Conservation (phyloP, 495 filamentous ascomycete genomes). For the Durotheca rogersii region DNA sequence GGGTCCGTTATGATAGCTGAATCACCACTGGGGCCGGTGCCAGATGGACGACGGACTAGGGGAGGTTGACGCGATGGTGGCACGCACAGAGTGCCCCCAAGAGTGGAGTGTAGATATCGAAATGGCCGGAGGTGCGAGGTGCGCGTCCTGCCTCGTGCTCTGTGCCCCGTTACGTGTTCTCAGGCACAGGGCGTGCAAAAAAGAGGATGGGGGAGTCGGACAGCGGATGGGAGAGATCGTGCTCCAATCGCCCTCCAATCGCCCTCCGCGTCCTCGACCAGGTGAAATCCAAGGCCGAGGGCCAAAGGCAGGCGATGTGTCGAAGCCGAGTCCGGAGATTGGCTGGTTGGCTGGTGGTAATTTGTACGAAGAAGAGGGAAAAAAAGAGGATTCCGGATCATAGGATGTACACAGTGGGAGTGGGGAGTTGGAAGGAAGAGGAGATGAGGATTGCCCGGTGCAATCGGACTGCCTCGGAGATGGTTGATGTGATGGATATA, state of each 20-base stretch:
- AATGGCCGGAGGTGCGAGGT: conserved; percentile 7
- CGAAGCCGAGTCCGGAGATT: conserved; percentile 5
- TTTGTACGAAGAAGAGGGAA: background rate
- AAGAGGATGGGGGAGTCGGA: conserved; percentile 17
- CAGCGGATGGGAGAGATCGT: conserved; percentile 30
- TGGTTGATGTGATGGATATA: conserved; percentile 1
- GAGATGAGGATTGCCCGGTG: too few relatives aligned
- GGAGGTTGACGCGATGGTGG: conserved; percentile 7
- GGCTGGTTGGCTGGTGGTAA: background rate
- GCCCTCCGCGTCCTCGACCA: too few relatives aligned
- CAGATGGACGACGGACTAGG: background rate
- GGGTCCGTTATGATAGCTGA: conserved; percentile 2
- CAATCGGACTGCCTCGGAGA: background rate
- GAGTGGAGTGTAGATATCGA: conserved; percentile 1
- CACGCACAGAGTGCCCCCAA: conserved; percentile 24
- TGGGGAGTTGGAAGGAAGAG: conserved; percentile 4
- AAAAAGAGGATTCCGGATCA: background rate
- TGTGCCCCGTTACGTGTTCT: conserved; percentile 14
- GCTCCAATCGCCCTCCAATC: conserved; percentile 26
- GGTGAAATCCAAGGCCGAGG: conserved; percentile 6
- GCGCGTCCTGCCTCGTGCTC: too few relatives aligned
- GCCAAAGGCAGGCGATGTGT: conserved; percentile 11
- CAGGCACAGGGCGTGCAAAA: conserved; percentile 9
- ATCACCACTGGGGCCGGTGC: conserved; percentile 6
- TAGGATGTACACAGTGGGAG: conserved; percentile 9